These are phyloP conservation scores for Heimioporus sp. DNA, from an alignment of 768 basidiomycete genomes.

Conservation along the genomic window DNA sequence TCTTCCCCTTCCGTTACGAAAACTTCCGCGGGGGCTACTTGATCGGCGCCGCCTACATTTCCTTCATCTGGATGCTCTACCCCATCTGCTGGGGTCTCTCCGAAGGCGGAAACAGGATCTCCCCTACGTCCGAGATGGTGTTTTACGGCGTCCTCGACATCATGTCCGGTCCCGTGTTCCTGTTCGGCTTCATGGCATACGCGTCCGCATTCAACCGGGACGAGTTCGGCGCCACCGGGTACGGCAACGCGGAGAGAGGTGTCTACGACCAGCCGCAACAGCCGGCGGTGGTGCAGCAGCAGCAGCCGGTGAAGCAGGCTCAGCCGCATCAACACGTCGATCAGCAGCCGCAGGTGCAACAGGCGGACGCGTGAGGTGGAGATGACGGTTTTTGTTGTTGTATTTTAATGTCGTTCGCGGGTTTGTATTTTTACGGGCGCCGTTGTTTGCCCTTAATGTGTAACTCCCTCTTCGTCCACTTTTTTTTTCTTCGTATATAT, in stretches of 20 bases:
- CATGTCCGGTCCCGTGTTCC: constrained; percentile 37
- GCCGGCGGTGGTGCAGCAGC: not conserved
- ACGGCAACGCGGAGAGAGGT: constrained; percentile 9
- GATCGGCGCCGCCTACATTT: constrained; percentile 41
- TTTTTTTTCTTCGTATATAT: no score
- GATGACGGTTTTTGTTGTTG: no score
- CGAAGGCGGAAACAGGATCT: constrained; percentile 52
- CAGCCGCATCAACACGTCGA: not conserved
- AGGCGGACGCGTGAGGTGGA: no score
- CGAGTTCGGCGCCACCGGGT: constrained; percentile 3
- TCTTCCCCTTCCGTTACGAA: constrained; percentile 24
- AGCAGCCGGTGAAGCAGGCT: not conserved
- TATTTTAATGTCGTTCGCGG: no score
- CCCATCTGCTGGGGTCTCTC: constrained; percentile 56
- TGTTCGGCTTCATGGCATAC: constrained; percentile 30
- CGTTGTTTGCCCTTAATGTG: no score
- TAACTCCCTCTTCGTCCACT: no score
- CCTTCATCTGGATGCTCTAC: constrained; percentile 57
- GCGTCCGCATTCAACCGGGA: not conserved
- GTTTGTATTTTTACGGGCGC: no score
- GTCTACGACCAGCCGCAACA: not conserved
- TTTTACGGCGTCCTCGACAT: constrained; percentile 51
- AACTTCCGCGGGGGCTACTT: constrained; percentile 28
- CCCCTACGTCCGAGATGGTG: constrained; percentile 51
- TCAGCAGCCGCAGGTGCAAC: no score